Conservation (phyloP, 2,329 filamentous ascomycete genomes). For the Gliomastix tumulicola region DNA sequence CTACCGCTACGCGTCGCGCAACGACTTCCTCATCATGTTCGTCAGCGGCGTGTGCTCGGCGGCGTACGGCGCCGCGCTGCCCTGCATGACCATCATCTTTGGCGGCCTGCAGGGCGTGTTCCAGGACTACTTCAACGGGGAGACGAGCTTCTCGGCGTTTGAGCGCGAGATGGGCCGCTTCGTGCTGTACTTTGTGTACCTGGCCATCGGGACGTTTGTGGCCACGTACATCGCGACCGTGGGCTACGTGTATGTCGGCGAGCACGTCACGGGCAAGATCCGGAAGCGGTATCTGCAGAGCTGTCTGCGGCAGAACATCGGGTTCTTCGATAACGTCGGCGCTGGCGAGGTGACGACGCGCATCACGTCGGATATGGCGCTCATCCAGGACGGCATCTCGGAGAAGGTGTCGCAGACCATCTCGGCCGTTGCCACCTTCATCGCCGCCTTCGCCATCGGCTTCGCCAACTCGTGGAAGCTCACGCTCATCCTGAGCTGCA, state of each 20-base stretch:
- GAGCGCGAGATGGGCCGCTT: conserved; percentile 50
- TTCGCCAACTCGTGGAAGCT: conserved; percentile 92
- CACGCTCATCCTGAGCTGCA: conserved; percentile 76
- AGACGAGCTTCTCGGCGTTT: conserved; percentile 47
- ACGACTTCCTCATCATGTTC: conserved; percentile 56
- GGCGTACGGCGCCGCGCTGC: conserved; percentile 65
- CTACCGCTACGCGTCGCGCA: conserved; percentile 62
- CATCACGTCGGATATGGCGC: conserved; percentile 88
- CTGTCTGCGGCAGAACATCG: conserved; percentile 83
- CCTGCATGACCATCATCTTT: conserved; percentile 77
- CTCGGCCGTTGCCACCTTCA: conserved; percentile 71
- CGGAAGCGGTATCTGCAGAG: conserved; percentile 78
- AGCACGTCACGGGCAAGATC: conserved; percentile 72
- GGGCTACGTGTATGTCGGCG: conserved; percentile 83
- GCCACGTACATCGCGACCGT: conserved; percentile 75
- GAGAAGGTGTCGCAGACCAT: conserved; percentile 80
- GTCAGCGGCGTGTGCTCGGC: conserved; percentile 57
- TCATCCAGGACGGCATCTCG: conserved; percentile 89
- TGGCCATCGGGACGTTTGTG: conserved; percentile 74
- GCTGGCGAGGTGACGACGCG: conserved; percentile 91
- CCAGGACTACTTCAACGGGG: conserved; percentile 44
- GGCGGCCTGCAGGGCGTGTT: conserved; percentile 70
- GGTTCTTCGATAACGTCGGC: conserved; percentile 87
- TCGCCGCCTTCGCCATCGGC: conserved; percentile 83
- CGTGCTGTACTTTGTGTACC: conserved; percentile 79